These are phyloP conservation scores for Penicillium antarcticum DNA, from an alignment of 495 filamentous ascomycete species.

Conservation along the genomic window DNA sequence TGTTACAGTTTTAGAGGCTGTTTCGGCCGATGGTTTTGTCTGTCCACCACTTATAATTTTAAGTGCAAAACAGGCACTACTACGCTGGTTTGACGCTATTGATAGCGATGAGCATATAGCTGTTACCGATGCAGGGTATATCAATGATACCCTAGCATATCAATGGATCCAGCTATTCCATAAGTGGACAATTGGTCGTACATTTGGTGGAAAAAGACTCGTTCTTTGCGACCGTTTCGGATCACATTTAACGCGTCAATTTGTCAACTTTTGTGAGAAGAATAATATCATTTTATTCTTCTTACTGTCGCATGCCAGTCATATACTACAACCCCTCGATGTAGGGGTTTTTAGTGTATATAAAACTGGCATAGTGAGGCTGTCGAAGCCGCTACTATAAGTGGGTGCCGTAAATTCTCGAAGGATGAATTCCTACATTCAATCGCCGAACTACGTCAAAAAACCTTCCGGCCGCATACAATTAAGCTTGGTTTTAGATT, in stretches of 20 bases:
- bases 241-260: constrained; percentile 3
- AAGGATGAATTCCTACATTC: no score
- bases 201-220: constrained; percentile 3
- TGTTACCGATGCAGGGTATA: constrained; percentile 2
- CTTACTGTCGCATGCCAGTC: constrained; percentile 9
- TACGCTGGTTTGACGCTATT: no score
- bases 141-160: neutral
- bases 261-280: constrained; percentile 10
- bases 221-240: constrained; percentile 8
- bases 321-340: constrained; percentile 14
- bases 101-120: no score
- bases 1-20: no score
- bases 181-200: neutral
- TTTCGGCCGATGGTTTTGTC: no score
- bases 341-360: constrained; percentile 11
- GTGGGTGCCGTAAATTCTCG: neutral
- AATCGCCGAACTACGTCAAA: no score
- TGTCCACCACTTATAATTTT: no score
- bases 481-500: neutral
- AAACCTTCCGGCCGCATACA: no score
- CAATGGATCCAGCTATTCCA: constrained; percentile 3
- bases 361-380: constrained; percentile 9
- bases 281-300: constrained; percentile 11
- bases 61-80: no score
- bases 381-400: neutral